Evolutionary conservation across 1,284 basidiomycete genomes (phyloP), one percentile per base, ranked within the genome.

Genomic region (Apiotrichum mycotoxinovorans): DNA sequence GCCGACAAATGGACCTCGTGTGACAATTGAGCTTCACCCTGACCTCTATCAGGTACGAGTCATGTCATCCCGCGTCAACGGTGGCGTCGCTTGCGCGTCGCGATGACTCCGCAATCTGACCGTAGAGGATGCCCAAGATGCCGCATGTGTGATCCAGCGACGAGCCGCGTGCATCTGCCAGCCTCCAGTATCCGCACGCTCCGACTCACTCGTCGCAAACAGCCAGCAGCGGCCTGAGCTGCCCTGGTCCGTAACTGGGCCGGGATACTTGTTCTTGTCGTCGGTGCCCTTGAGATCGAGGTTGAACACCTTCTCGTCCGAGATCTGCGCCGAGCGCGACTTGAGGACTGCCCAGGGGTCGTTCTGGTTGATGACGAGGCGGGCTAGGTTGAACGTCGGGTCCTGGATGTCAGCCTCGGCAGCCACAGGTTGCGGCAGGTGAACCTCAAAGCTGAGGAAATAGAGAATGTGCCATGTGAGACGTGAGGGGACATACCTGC

Each of bases 141-240:
- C 18, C 41, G 30, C 51, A n/a, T n/a, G n/a, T n/a, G n/a, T 20
- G 26, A 15, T 26, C 38, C 15, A 15, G 25, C 10, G 18, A 23
- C n/a, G n/a, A n/a, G n/a, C n/a, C n/a, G n/a, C n/a, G n/a, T n/a
- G n/a, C n/a, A n/a, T n/a, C n/a, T n/a, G n/a, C n/a, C n/a, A n/a
- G n/a, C n/a, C n/a, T n/a, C n/a, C 7, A 8, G 3, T 11, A 33
- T 7, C 42, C 12, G 30, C 27, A 7, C 35, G 4, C 8, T n/a
- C 4, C 22, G 3, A 72, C 70, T 63, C 60, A 69, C 89, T 91
- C 4, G 89, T 88, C 1, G 91, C 89, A 72, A 95, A 95, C 17
- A 95, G 81, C 92, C 92, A 96, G 79, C 92, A 96, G 41, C 92
- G 81, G 0, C 92, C 92, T 40, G 85, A 88, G 65, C 80, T 84